A percentile compares a stretch with the other conserved stretches of the same genome.
These are phyloP conservation scores for Fusarium zealandicum DNA, from an alignment of 2,329 filamentous ascomycete species.

Conservation along the genomic window DNA sequence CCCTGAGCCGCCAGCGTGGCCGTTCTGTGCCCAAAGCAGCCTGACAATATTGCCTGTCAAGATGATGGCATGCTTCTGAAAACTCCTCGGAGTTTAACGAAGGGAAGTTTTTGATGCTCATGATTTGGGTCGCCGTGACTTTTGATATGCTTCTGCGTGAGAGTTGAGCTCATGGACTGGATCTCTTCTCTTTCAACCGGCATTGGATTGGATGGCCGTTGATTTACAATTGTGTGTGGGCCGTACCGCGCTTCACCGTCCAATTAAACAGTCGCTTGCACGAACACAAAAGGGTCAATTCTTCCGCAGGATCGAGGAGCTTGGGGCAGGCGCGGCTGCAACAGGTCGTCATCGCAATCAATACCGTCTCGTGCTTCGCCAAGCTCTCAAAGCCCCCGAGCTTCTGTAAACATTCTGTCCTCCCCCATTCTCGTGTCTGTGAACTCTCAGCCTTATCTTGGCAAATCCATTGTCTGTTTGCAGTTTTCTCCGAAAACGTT, in stretches of 20 bases:
- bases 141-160: background rate
- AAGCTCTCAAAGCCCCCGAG: constrained; percentile 16
- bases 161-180: no score
- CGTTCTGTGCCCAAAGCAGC: constrained; percentile 64
- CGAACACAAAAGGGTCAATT: background rate
- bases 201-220: constrained; percentile 1
- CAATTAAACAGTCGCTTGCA: constrained; percentile 1
- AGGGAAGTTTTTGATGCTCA: constrained; percentile 64
- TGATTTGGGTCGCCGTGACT: constrained; percentile 16
- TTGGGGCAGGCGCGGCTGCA: constrained; percentile 17
- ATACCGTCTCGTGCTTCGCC: constrained; percentile 26
- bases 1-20: constrained; percentile 61
- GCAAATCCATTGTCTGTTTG: constrained; percentile 12
- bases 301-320: constrained; percentile 4
- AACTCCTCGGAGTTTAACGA: constrained; percentile 69
- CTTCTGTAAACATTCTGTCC: constrained; percentile 9
- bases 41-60: constrained; percentile 65
- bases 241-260: constrained; percentile 1
- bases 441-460: constrained; percentile 6
- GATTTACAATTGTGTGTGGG: constrained; percentile 1
- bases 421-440: constrained; percentile 2
- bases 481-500: constrained; percentile 18
- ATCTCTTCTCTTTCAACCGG: background rate
- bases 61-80: constrained; percentile 66
- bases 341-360: constrained; percentile 17